Evolutionary conservation across 495 filamentous ascomycete genomes (phyloP).

Genomic region (Gamarada debralockiae): DNA sequence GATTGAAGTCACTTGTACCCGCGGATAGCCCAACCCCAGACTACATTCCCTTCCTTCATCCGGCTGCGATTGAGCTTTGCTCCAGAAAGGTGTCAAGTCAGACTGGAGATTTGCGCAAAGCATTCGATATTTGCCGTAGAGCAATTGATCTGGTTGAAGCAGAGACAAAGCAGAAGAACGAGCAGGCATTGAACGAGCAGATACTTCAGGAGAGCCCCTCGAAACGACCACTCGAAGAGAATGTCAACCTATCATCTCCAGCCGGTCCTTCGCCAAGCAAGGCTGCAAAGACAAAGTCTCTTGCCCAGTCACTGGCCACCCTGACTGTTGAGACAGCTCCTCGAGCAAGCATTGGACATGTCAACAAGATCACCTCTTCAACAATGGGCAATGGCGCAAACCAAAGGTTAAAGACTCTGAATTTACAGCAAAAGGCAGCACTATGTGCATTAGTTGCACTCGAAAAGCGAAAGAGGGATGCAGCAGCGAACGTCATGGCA

Average conservation of each 20-base stretch:
- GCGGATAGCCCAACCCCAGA: constrained; percentile 42
- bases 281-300: constrained; percentile 25
- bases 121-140: constrained; percentile 88
- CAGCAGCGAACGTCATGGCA: constrained; percentile 35
- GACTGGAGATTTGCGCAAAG: constrained; percentile 90
- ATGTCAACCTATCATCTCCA: constrained; percentile 65
- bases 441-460: constrained; percentile 82
- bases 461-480: constrained; percentile 57
- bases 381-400: constrained; percentile 80
- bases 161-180: constrained; percentile 68
- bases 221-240: constrained; percentile 60
- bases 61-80: constrained; percentile 87
- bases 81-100: constrained; percentile 91
- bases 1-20: constrained; percentile 67
- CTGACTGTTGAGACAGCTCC: constrained; percentile 76
- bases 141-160: constrained; percentile 86
- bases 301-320: constrained; percentile 46
- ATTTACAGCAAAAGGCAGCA: constrained; percentile 94
- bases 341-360: constrained; percentile 81
- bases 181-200: constrained; percentile 46
- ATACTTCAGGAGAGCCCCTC: constrained; percentile 44
- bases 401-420: constrained; percentile 79
- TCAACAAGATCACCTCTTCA: constrained; percentile 82
- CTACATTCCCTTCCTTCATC: constrained; percentile 85
- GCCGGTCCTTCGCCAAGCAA: constrained; percentile 15